These are phyloP conservation scores for Fusarium sp. DNA, from an alignment of 2,329 filamentous ascomycete genomes.

Conservation along the genomic window DNA sequence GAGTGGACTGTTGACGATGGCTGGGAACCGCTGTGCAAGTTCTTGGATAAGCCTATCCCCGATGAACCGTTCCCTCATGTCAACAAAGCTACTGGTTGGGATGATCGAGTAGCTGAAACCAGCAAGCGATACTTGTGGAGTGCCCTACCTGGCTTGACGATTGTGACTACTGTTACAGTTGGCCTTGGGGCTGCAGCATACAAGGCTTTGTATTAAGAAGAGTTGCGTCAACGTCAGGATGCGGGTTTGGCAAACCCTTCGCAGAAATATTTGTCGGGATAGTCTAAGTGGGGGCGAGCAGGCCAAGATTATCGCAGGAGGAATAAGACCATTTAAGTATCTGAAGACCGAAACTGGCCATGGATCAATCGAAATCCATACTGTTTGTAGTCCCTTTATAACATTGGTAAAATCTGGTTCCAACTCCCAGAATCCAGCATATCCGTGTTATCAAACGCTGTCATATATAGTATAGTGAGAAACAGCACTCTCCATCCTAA, in stretches of 20 bases:
- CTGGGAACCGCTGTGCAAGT: constrained; percentile 29
- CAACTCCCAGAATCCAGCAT: background rate
- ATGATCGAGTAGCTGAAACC: background rate
- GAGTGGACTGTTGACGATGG: constrained; percentile 23
- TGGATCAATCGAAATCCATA: too few species aligned
- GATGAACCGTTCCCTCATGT: constrained; percentile 17
- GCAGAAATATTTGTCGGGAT: too few species aligned
- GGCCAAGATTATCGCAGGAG: too few species aligned
- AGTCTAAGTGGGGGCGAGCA: too few species aligned
- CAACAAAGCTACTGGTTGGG: constrained; percentile 3
- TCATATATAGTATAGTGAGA: background rate
- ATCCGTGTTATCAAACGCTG: background rate
- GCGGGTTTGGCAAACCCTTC: too few species aligned
- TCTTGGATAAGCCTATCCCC: constrained; percentile 15
- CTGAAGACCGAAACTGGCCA: too few species aligned
- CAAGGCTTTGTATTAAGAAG: background rate
- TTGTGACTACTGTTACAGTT: background rate
- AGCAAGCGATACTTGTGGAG: constrained; percentile 1
- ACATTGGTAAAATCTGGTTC: background rate
- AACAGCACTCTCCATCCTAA: background rate
- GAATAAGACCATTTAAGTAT: too few species aligned
- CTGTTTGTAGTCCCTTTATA: rapidly evolving
- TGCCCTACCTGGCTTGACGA: background rate
- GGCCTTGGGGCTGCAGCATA: background rate
- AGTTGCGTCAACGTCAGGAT: rapidly evolving